Evolutionary conservation across 305 asterid genomes (phyloP).

Genomic region (Fraxinus greggii): DNA sequence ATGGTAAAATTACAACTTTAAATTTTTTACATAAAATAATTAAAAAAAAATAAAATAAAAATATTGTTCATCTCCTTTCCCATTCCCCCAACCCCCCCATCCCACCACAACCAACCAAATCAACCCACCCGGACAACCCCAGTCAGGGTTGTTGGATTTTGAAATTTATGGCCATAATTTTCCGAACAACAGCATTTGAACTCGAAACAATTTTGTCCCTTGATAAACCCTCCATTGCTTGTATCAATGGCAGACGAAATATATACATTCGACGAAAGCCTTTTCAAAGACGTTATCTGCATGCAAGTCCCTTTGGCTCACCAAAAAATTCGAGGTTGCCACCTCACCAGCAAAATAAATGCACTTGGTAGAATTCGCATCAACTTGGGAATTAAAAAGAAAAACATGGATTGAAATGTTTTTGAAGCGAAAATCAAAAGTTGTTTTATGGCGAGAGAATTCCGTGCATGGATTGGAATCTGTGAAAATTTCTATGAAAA

Average conservation of each 20-base stretch:
- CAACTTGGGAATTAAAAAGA: too few relatives aligned
- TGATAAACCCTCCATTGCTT: conserved; percentile 21
- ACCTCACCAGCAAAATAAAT: too few relatives aligned
- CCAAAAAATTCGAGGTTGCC: conserved; percentile 25
- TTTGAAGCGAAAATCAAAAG: too few relatives aligned
- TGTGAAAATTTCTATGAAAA: too few relatives aligned
- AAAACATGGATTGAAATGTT: neutral
- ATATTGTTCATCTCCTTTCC: too few relatives aligned
- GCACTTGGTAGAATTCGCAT: too few relatives aligned
- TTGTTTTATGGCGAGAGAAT: too few relatives aligned
- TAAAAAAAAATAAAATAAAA: too few relatives aligned
- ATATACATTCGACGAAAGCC: conserved; percentile 31
- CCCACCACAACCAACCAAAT: neutral
- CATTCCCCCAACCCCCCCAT: too few relatives aligned
- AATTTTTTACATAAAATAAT: too few relatives aligned
- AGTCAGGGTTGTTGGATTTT: conserved; percentile 1
- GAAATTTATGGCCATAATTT: conserved; percentile 29
- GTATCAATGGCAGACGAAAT: conserved; percentile 26
- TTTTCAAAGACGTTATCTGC: conserved; percentile 28
- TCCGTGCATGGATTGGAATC: too few relatives aligned
- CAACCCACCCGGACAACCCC: neutral
- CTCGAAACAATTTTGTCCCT: conserved; percentile 22
- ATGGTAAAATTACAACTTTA: neutral
- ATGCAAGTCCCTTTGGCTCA: conserved; percentile 36
- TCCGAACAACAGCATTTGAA: conserved; percentile 34